phyloP scores from a whole-genome alignment of 257 asterid genomes.

The Solanum habrochaites region DNA sequence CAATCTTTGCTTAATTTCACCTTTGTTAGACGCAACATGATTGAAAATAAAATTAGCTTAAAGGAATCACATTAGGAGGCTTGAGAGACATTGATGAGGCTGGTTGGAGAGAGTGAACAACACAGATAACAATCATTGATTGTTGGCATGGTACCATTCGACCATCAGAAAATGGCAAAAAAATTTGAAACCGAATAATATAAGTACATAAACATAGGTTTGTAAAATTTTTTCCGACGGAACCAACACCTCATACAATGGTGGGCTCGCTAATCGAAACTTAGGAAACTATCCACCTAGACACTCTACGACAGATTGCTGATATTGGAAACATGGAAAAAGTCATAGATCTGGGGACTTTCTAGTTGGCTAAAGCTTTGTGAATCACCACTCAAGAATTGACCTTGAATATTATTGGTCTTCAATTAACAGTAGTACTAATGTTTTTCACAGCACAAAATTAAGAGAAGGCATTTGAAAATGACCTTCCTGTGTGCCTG shows the following conservation, averaged over 20 bases:
- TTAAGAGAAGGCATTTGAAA: neutral
- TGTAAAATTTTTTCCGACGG: neutral
- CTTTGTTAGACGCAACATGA: neutral
- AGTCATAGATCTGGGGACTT: neutral
- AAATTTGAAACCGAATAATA: neutral
- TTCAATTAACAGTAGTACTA: neutral
- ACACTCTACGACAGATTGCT: neutral
- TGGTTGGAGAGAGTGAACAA: neutral
- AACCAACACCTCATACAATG: neutral
- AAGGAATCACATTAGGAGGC: neutral
- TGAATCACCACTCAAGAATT: neutral
- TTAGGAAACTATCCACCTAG: neutral
- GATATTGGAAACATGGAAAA: neutral
- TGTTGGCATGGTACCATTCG: neutral
- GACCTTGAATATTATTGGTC: neutral
- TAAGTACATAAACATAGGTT: neutral
- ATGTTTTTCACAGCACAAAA: neutral
- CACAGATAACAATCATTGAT: neutral
- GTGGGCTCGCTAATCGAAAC: neutral
- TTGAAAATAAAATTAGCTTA: neutral
- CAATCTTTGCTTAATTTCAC: neutral
- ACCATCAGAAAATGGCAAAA: neutral
- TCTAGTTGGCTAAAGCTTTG: neutral
- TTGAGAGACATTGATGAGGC: neutral
- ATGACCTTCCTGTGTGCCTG: slow-evolving; percentile 78